Base-by-base conservation (phyloP, 306 rosid species). In the Dryas alaskensis region DNA sequence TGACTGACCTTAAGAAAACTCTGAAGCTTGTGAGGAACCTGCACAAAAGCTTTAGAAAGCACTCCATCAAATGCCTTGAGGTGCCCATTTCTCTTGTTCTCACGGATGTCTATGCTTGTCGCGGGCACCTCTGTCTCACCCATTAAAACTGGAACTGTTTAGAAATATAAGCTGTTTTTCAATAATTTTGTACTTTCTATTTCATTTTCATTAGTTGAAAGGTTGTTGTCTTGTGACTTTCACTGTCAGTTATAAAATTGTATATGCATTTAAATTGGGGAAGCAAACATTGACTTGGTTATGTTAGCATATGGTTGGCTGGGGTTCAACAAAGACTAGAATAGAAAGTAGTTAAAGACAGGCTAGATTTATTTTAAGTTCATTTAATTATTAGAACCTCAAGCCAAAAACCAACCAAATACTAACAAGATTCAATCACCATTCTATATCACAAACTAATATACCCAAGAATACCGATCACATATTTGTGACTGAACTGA, bases 1-100 rank as follows among this genome's bases (percentile, higher is more conserved):
- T 39, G 55, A 80, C 81, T 67, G 49, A 86, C 99, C 99, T 92
- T 83, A 12, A 94, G 62, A 84, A 78, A 76, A 81, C 76, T 86
- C 57, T 88, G 96, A 77, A 92, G 76, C 87, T 70, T 89, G 78
- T 79, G 79, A 65, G 96, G 92, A 10, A 93, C 82, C 79, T 88
- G 92, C 77, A 74, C 88, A 76, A 89, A 80, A 77, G 87, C 83
- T 22, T 86, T 77, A 52, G 91, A 84, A 80, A 89, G 72, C 47
- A 79, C 86, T 50, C 83, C 80, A 77, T 86, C 65, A 66, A 86
- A 70, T 45, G 76, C 66, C 83, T 74, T 82, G 68, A 72, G 76
- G 54, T 53, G 82, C 69, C 86, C 76, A 69, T 69, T 73, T 60
- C 79, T 82, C 77, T 77, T 79, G 63, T 80, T 86, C 81, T 81